phyloP scores from a whole-genome alignment of 1,284 basidiomycete species.

The Boletus sp. region DNA sequence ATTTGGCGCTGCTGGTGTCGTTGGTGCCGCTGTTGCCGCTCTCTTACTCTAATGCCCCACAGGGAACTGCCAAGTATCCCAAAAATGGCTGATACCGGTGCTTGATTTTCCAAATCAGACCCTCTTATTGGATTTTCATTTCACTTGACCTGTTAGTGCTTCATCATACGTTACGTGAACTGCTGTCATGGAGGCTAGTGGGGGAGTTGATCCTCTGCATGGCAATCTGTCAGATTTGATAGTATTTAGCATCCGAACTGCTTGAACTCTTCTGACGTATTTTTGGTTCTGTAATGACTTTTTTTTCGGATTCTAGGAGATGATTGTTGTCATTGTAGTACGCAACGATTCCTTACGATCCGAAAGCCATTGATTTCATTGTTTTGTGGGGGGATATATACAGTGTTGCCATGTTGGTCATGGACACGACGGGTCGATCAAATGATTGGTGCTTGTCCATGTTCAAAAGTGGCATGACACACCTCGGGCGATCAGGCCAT shows the following conservation, averaged over 20 bases:
- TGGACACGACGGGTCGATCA: background rate
- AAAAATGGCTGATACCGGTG: conserved; percentile 22
- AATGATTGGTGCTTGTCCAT: background rate
- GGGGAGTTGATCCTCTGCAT: conserved; percentile 2
- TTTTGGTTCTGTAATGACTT: background rate
- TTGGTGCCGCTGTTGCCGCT: conserved; percentile 49
- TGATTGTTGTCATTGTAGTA: conserved; percentile 15
- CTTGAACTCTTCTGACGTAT: conserved; percentile 4
- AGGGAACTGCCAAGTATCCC: background rate
- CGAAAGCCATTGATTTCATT: conserved; percentile 5
- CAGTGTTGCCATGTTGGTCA: background rate
- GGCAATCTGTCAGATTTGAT: background rate
- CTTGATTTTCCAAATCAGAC: conserved; percentile 16
- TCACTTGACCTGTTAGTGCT: conserved; percentile 8
- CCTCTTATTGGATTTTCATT: conserved; percentile 8
- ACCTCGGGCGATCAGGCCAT: background rate
- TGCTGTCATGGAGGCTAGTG: background rate
- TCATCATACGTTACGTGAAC: conserved; percentile 18
- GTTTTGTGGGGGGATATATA: background rate
- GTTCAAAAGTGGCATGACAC: background rate
- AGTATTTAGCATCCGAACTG: conserved; percentile 2
- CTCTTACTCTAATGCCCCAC: conserved; percentile 32
- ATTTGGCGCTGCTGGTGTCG: conserved; percentile 43
- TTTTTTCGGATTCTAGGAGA: conserved; percentile 13
- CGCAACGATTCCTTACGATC: conserved; percentile 11